A percentile compares a stretch with the other conserved stretches of the same genome.
Evolutionary conservation across 192 early-diverging fungal species (phyloP).

Genomic region (Linnemannia schmuckeri): DNA sequence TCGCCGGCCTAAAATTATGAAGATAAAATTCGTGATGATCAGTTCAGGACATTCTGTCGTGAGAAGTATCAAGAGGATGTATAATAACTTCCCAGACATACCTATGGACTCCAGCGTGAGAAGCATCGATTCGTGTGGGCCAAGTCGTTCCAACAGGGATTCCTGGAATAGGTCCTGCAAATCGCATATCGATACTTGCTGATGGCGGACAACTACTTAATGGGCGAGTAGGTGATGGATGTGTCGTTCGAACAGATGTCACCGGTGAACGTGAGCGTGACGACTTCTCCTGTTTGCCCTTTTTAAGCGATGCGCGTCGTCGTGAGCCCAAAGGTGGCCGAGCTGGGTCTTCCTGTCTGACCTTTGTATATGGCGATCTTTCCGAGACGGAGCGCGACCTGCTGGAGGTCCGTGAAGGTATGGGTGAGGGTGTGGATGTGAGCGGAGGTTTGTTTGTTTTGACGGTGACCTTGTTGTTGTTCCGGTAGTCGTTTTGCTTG

Average conservation of each 20-base stretch:
- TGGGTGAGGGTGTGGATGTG: not conserved
- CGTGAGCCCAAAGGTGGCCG: no score
- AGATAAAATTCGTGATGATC: no score
- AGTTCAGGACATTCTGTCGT: no score
- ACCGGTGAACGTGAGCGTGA: no score
- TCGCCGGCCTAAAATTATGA: constrained; percentile 62
- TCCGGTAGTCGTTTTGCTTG: not conserved
- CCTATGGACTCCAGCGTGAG: constrained; percentile 68
- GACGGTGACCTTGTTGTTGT: not conserved
- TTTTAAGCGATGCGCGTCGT: no score
- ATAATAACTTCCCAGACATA: not conserved
- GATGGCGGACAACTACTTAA: not conserved
- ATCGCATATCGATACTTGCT: not conserved
- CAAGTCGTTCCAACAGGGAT: constrained; percentile 70
- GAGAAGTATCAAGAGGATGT: not conserved
- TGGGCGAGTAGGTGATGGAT: no score
- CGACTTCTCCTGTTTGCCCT: no score
- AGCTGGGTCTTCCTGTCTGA: no score
- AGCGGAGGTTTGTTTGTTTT: not conserved
- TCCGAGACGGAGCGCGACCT: not conserved
- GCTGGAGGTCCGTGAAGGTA: not conserved
- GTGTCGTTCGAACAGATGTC: no score
- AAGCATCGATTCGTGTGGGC: constrained; percentile 60
- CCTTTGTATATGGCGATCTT: no score
- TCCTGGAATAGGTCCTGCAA: constrained; percentile 68